Evolutionary conservation across 1,139 yeast species (phyloP).

Genomic region (Geotrichum fermentans): DNA sequence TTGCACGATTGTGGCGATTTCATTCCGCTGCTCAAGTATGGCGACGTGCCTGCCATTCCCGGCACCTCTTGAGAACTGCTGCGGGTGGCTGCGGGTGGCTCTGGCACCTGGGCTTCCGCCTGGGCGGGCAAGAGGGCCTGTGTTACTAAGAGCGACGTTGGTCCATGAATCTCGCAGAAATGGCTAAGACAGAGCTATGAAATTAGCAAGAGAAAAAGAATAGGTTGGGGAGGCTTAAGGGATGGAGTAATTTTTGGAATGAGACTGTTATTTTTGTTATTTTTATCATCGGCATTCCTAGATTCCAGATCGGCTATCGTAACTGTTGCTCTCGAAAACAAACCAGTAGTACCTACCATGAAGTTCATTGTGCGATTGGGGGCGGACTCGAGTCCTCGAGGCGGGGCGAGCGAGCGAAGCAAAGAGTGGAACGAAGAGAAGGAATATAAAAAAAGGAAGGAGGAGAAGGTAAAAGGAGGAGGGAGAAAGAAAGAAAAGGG

Average conservation of each 20-base stretch:
- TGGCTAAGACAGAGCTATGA: constrained; percentile 59
- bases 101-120: constrained; percentile 16
- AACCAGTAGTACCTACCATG: constrained; percentile 10
- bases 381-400: too few species aligned
- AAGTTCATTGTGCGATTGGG: constrained; percentile 9
- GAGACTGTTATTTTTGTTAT: too few species aligned
- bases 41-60: too few species aligned
- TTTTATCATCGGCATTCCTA: too few species aligned
- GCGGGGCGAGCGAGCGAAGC: background rate
- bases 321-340: too few species aligned
- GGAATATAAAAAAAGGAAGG: background rate
- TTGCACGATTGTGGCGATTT: constrained; percentile 21
- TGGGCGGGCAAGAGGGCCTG: constrained; percentile 43
- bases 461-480: background rate
- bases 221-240: background rate
- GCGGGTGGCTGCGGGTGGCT: background rate
- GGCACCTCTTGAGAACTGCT: too few species aligned
- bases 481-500: background rate
- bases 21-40: background rate
- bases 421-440: background rate
- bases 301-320: too few species aligned
- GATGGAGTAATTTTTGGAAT: too few species aligned
- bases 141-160: constrained; percentile 69
- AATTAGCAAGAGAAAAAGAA: background rate
- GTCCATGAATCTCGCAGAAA: constrained; percentile 86